Conservation (phyloP, 805 yeast genomes). For the Myxozyma udenii region DNA sequence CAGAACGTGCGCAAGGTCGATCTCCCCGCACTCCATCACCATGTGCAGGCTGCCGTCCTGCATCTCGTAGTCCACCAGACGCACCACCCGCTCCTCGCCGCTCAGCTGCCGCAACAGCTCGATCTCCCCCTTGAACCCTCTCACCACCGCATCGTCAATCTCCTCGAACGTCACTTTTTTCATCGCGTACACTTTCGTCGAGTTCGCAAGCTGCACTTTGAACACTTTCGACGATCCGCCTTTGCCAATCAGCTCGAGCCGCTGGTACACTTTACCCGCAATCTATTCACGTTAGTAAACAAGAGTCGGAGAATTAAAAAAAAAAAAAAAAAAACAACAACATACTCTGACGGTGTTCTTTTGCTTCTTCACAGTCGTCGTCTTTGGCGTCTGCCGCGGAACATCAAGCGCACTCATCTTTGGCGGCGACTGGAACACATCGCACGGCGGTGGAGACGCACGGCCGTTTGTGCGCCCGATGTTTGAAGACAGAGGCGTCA, state of each 20-base stretch:
- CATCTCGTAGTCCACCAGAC: constrained; percentile 70
- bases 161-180: constrained; percentile 73
- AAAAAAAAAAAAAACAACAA: not conserved
- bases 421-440: constrained; percentile 24
- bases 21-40: constrained; percentile 91
- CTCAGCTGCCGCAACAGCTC: constrained; percentile 62
- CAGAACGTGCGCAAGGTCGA: constrained; percentile 80
- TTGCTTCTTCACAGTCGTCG: constrained; percentile 25
- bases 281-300: constrained; percentile 5
- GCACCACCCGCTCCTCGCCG: constrained; percentile 69
- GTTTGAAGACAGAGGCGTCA: constrained; percentile 30
- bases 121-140: constrained; percentile 87
- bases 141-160: constrained; percentile 69
- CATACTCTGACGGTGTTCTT: constrained; percentile 48
- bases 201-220: constrained; percentile 57
- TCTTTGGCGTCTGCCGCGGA: constrained; percentile 24
- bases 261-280: constrained; percentile 58
- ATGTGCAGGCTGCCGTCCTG: constrained; percentile 60
- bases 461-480: constrained; percentile 26
- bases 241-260: constrained; percentile 74
- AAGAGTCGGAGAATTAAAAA: not conserved
- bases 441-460: constrained; percentile 20
- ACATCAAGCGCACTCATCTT: constrained; percentile 28
- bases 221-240: constrained; percentile 94
- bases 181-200: constrained; percentile 65